phyloP scores from a whole-genome alignment of 2,329 filamentous ascomycete species.

The Diplocarpon rosae region DNA sequence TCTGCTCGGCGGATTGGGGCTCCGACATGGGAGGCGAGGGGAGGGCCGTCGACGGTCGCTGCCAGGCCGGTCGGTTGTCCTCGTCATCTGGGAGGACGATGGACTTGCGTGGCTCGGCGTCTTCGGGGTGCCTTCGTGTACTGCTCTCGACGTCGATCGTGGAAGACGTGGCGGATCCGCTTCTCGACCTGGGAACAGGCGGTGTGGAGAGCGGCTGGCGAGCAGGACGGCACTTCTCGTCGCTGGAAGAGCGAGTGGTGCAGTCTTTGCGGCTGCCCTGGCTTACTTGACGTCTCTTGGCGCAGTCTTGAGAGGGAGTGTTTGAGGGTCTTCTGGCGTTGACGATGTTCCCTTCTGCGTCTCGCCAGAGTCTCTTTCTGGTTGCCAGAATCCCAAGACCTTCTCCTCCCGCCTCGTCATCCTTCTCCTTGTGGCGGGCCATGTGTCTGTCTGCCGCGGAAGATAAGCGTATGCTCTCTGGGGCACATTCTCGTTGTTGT shows the following conservation, averaged over 20 bases:
- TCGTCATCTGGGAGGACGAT: constrained; percentile 1
- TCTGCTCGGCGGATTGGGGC: constrained; percentile 7
- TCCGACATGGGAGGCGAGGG: constrained; percentile 23
- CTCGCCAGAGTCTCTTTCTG: constrained; percentile 38
- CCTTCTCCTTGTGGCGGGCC: constrained; percentile 35
- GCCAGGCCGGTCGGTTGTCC: constrained; percentile 12
- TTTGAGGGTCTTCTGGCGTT: constrained; percentile 30
- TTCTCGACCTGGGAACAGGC: too few relatives aligned
- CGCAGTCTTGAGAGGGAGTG: too few relatives aligned
- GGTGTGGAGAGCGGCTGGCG: too few relatives aligned
- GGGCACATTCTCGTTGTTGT: neutral
- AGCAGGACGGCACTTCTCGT: too few relatives aligned
- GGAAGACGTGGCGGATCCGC: constrained; percentile 14
- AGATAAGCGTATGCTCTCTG: constrained; percentile 5
- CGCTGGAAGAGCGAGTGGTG: constrained; percentile 2
- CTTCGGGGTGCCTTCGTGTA: neutral
- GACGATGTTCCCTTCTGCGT: constrained; percentile 35
- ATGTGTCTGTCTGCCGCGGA: constrained; percentile 38
- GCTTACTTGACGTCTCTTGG: constrained; percentile 18
- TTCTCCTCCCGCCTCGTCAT: constrained; percentile 38
- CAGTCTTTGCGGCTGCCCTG: constrained; percentile 12
- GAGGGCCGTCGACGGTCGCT: constrained; percentile 13
- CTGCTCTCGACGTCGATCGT: constrained; percentile 19
- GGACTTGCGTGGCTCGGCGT: constrained; percentile 1
- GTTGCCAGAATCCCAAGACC: constrained; percentile 36